Conservation (phyloP, 179 eudicot genomes). For the Camellia oleifera region DNA sequence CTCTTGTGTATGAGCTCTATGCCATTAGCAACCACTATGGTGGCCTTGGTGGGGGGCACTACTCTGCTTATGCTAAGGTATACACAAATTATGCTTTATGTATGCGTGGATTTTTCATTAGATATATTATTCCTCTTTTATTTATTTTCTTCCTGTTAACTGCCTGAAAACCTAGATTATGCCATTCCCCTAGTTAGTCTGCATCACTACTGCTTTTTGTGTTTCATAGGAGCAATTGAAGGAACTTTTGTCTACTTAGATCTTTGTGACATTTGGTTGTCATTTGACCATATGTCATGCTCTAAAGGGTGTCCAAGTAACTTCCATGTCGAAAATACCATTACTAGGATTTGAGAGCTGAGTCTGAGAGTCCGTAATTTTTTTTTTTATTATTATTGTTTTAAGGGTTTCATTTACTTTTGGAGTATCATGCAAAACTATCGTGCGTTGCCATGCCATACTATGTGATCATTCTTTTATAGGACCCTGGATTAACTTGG, state of each 20-base stretch:
- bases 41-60: constrained; percentile 92
- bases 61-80: not conserved
- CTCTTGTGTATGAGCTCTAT: constrained; percentile 68
- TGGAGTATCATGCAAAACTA: too few species aligned
- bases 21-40: constrained; percentile 99
- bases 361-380: not conserved
- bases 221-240: too few species aligned
- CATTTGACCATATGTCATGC: not conserved
- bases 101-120: too few species aligned
- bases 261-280: not conserved
- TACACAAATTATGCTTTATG: not conserved
- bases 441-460: too few species aligned
- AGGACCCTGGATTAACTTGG: not conserved
- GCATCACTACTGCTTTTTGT: too few species aligned
- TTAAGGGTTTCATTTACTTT: too few species aligned
- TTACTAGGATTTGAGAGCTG: not conserved
- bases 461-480: not conserved
- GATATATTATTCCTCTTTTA: not conserved
- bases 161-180: too few species aligned
- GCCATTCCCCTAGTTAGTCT: too few species aligned
- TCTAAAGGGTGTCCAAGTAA: not conserved
- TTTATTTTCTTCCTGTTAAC: not conserved
- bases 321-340: not conserved
- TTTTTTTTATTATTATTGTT: too few species aligned
- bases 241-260: too few species aligned